A percentile compares a stretch with the other conserved stretches of the same genome.
Conservation (phyloP, 805 yeast species). For the Saccharomycopsis selenospora region DNA sequence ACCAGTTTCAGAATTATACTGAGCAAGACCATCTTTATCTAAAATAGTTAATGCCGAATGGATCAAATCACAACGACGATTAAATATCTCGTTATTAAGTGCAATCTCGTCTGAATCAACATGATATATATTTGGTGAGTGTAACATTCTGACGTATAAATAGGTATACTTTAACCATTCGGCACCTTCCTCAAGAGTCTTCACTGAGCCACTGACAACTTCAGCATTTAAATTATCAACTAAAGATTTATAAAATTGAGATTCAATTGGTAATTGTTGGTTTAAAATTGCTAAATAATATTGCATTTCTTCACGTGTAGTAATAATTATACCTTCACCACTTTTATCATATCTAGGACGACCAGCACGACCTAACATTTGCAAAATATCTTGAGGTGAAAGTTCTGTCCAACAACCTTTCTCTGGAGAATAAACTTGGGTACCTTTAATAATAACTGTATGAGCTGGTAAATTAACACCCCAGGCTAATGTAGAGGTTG, state of each 20-base stretch:
- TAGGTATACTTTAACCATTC: slow-evolving; percentile 78
- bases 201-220: slow-evolving; percentile 63
- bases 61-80: slow-evolving; percentile 51
- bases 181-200: slow-evolving; percentile 55
- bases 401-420: slow-evolving; percentile 82
- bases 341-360: slow-evolving; percentile 87
- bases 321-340: slow-evolving; percentile 92
- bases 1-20: slow-evolving; percentile 48
- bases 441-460: slow-evolving; percentile 87
- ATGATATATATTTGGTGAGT: slow-evolving; percentile 65
- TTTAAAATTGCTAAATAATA: slow-evolving; percentile 86
- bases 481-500: slow-evolving; percentile 95
- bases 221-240: slow-evolving; percentile 84
- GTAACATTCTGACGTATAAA: slow-evolving; percentile 68
- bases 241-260: slow-evolving; percentile 65
- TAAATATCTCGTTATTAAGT: slow-evolving; percentile 42
- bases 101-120: slow-evolving; percentile 58
- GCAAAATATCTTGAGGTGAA: slow-evolving; percentile 92
- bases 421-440: slow-evolving; percentile 89
- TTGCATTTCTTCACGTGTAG: slow-evolving; percentile 77
- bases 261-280: slow-evolving; percentile 88
- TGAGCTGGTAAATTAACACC: slow-evolving; percentile 96
- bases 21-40: slow-evolving; percentile 47
- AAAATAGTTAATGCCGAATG: slow-evolving; percentile 70
- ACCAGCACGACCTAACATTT: slow-evolving; percentile 98